Conservation (phyloP, 257 asterid species). For the Handroanthus guayacan region DNA sequence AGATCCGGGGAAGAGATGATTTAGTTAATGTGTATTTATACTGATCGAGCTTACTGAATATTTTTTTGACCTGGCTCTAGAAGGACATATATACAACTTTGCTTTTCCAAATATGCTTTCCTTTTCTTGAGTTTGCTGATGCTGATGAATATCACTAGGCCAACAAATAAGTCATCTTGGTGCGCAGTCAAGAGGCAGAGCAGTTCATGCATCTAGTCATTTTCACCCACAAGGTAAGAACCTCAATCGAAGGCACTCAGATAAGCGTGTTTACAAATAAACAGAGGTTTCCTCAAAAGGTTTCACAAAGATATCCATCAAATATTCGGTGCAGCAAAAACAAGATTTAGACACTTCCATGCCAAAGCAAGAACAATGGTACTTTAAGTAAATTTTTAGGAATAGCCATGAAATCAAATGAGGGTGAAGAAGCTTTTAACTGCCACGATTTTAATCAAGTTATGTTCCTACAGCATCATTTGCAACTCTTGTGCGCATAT, state of each 20-base stretch:
- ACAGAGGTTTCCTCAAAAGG: background rate
- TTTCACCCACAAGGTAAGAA: background rate
- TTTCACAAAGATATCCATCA: background rate
- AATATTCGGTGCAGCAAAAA: background rate
- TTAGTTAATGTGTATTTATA: background rate
- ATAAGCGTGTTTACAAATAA: background rate
- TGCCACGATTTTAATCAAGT: background rate
- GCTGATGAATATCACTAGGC: background rate
- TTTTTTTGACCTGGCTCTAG: no score
- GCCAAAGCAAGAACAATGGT: background rate
- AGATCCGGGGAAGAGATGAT: background rate
- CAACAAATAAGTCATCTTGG: background rate
- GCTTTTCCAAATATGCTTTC: background rate
- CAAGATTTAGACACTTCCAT: background rate
- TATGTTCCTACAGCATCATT: background rate
- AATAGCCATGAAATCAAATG: background rate
- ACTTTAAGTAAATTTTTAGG: background rate
- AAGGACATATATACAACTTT: no score
- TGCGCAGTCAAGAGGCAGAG: background rate
- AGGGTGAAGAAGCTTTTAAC: background rate
- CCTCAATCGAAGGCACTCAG: slow-evolving; percentile 4
- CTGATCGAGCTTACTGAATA: no score
- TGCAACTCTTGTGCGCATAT: background rate
- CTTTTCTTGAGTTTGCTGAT: background rate
- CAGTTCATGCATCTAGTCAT: background rate